Percentiles rank a stretch among this genome's conserved stretches.
Evolutionary conservation across 768 basidiomycete genomes (phyloP).

Genomic region (Suillus subluteus): DNA sequence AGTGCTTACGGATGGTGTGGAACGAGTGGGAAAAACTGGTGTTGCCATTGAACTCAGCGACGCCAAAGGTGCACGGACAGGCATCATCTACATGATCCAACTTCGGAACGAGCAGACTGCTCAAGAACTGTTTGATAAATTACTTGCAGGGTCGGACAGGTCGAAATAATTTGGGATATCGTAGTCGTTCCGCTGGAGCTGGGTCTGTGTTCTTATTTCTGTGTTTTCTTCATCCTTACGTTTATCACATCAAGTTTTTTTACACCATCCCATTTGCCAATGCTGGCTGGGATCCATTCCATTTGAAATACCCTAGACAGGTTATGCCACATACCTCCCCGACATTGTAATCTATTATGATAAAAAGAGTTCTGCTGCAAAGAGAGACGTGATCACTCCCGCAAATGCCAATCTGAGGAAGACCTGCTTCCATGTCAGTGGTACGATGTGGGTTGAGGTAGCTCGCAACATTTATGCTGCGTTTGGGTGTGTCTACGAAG

Average conservation of each 20-base stretch:
- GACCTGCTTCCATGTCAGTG: slow-evolving; percentile 64
- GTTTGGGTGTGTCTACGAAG: slow-evolving; percentile 51
- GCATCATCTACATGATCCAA: slow-evolving; percentile 97
- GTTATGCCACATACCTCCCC: slow-evolving; percentile 12
- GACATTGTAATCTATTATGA: slow-evolving; percentile 14
- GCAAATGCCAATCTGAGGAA: slow-evolving; percentile 79
- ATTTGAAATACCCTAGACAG: slow-evolving; percentile 15
- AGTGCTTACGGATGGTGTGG: slow-evolving; percentile 93
- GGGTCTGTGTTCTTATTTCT: neutral
- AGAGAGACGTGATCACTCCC: slow-evolving; percentile 90
- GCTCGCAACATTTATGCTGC: slow-evolving; percentile 44
- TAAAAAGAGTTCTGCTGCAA: slow-evolving; percentile 58
- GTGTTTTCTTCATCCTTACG: neutral
- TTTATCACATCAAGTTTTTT: neutral
- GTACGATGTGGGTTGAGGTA: slow-evolving; percentile 65
- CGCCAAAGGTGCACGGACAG: slow-evolving; percentile 81
- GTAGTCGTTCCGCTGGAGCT: neutral
- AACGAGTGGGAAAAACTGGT: slow-evolving; percentile 98
- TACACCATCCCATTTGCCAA: slow-evolving; percentile 15
- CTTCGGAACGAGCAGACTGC: slow-evolving; percentile 88
- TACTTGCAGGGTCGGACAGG: slow-evolving; percentile 87
- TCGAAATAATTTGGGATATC: slow-evolving; percentile 20
- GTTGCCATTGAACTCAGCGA: slow-evolving; percentile 96
- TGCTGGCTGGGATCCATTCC: slow-evolving; percentile 1
- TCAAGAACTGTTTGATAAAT: slow-evolving; percentile 79